Percentiles rank a stretch among this genome's conserved stretches.
Evolutionary conservation across 306 rosid species (phyloP).

Genomic region (Cyclanthera cordifolia): DNA sequence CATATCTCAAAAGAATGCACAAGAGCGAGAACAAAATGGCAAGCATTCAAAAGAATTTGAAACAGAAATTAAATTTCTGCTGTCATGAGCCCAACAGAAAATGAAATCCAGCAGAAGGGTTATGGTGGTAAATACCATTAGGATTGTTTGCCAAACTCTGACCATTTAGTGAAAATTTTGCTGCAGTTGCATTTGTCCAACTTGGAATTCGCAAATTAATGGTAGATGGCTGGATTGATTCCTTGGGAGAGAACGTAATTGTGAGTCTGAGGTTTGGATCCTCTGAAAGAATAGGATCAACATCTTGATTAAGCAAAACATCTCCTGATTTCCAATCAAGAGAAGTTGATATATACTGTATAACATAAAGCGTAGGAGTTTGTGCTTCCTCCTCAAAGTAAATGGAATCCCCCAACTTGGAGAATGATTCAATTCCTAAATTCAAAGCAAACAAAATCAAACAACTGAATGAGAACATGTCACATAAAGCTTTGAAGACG

Average conservation of each 20-base stretch:
- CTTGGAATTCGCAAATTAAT: slow-evolving; percentile 63
- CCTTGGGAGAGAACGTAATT: slow-evolving; percentile 33
- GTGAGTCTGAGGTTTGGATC: slow-evolving; percentile 54
- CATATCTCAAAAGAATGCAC: no score
- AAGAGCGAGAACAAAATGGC: neutral
- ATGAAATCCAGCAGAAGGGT: neutral
- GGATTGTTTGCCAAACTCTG: slow-evolving; percentile 10
- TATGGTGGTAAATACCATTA: neutral
- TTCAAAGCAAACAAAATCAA: slow-evolving; percentile 5
- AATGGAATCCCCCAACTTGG: slow-evolving; percentile 84
- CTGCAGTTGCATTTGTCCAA: slow-evolving; percentile 45
- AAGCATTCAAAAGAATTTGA: neutral
- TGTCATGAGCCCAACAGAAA: no score
- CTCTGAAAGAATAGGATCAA: slow-evolving; percentile 38
- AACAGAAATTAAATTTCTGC: neutral
- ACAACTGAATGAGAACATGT: neutral
- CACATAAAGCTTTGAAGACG: neutral
- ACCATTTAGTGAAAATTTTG: slow-evolving; percentile 37
- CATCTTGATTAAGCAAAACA: slow-evolving; percentile 36
- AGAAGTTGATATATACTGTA: slow-evolving; percentile 69
- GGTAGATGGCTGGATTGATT: slow-evolving; percentile 24
- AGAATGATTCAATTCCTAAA: slow-evolving; percentile 70
- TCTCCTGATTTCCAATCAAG: slow-evolving; percentile 65
- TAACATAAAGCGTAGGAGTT: slow-evolving; percentile 47
- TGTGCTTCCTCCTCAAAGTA: slow-evolving; percentile 77